phyloP scores from a whole-genome alignment of 2,329 filamentous ascomycete genomes.

The Fusarium lyarnte region DNA sequence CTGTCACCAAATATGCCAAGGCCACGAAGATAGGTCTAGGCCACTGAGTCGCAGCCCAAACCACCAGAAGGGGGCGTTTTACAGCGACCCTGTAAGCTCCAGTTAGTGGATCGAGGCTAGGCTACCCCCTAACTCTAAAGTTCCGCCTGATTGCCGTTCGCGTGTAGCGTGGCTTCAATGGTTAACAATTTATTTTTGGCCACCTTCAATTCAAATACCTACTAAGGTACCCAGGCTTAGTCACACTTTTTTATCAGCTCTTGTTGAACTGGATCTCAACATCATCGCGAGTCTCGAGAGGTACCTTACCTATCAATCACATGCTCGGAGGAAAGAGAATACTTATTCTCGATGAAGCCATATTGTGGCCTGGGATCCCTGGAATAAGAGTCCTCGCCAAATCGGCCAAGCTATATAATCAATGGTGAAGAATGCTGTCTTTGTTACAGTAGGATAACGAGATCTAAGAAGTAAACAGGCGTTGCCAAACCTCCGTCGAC shows the following conservation, averaged over 20 bases:
- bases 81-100: conserved; percentile 16
- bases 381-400: not conserved
- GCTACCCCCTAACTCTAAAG: conserved; percentile 34
- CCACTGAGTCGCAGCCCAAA: conserved; percentile 17
- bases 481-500: conserved; percentile 91
- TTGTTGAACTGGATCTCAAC: conserved; percentile 1
- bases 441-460: not conserved
- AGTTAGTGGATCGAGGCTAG: conserved; percentile 7
- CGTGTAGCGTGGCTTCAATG: conserved; percentile 36
- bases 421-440: conserved; percentile 29
- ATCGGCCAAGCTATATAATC: conserved; percentile 10
- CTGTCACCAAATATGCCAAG: conserved; percentile 40
- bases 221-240: conserved; percentile 23
- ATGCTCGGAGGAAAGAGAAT: not conserved
- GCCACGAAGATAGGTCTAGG: conserved; percentile 34
- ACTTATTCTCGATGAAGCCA: not conserved
- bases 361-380: too few species aligned
- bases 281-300: not conserved
- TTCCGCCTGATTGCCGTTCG: conserved; percentile 39
- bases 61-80: conserved; percentile 13
- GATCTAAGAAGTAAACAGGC: conserved; percentile 57
- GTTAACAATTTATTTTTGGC: conserved; percentile 40
- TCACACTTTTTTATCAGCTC: conserved; percentile 21
- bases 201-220: not conserved
- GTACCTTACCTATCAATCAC: not conserved